Conservation (phyloP, 2,329 filamentous ascomycete genomes). For the Fusarium stilboides region DNA sequence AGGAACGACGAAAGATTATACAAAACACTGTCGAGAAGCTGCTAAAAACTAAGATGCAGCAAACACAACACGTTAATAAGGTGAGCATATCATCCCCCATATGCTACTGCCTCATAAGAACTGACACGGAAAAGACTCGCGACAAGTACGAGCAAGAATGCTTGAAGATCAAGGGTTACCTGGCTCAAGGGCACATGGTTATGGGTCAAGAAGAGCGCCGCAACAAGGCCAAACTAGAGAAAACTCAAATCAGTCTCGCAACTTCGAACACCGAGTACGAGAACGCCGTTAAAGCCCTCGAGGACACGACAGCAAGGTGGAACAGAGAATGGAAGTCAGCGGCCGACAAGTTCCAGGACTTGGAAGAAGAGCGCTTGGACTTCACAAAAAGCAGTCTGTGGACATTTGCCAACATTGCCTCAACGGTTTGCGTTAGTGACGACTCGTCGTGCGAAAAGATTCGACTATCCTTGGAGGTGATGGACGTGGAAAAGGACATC, state of each 20-base stretch:
- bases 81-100: constrained; percentile 59
- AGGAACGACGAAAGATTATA: constrained; percentile 96
- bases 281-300: constrained; percentile 89
- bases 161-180: constrained; percentile 97
- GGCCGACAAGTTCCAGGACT: constrained; percentile 98
- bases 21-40: constrained; percentile 95
- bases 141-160: constrained; percentile 98
- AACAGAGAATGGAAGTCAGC: constrained; percentile 99
- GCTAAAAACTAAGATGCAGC: constrained; percentile 91
- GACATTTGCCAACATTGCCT: constrained; percentile 98
- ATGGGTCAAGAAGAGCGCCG: constrained; percentile 99
- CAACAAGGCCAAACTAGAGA: constrained; percentile 98
- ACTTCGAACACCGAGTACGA: constrained; percentile 95
- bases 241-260: constrained; percentile 96
- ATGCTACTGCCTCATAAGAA: not conserved
- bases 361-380: constrained; percentile 96
- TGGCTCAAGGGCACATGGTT: constrained; percentile 99
- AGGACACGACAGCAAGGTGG: constrained; percentile 96
- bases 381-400: constrained; percentile 98
- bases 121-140: constrained; percentile 73
- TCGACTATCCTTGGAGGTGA: constrained; percentile 90
- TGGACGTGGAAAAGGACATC: constrained; percentile 98
- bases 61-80: constrained; percentile 94
- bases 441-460: constrained; percentile 98
- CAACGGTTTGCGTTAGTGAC: constrained; percentile 97